Percentiles rank a stretch among this genome's conserved stretches.
Conservation (phyloP, 208 protist genomes). For the Spongospora subterranea region DNA sequence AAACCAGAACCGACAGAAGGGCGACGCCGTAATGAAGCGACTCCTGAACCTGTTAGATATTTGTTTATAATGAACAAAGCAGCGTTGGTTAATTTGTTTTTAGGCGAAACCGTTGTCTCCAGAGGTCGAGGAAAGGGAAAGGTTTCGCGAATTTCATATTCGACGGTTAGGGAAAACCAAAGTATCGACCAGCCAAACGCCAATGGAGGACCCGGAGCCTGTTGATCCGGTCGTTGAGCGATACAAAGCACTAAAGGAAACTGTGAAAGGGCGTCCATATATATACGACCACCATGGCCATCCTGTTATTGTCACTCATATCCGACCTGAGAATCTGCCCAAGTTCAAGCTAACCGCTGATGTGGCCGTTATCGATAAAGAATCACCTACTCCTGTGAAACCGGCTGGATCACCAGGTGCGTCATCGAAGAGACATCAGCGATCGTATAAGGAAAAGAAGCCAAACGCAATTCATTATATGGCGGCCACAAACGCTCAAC, state of each 20-base stretch:
- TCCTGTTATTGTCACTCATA: background rate
- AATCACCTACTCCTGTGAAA: background rate
- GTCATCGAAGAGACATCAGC: background rate
- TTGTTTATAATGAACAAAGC: too few species aligned
- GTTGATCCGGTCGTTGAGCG: background rate
- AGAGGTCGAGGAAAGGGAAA: conserved; percentile 20
- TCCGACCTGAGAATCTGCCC: conserved; percentile 24
- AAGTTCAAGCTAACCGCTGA: background rate
- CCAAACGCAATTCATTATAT: background rate
- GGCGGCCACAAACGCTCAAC: conserved; percentile 1
- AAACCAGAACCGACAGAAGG: too few species aligned
- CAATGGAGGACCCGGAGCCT: background rate
- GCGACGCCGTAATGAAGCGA: too few species aligned
- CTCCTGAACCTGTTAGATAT: too few species aligned
- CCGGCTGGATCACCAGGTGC: background rate
- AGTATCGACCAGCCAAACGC: background rate
- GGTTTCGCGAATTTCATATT: conserved; percentile 30
- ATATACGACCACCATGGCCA: background rate
- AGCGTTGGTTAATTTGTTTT: too few species aligned
- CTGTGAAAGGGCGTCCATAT: background rate
- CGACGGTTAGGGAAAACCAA: background rate
- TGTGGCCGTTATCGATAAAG: background rate
- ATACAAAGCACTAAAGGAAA: background rate
- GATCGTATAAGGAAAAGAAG: background rate
- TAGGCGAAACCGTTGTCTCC: background rate